Evolutionary conservation across 2,329 filamentous ascomycete species (phyloP), one percentile per base, ranked within the genome.

Genomic region (Coniochaeta sp.): DNA sequence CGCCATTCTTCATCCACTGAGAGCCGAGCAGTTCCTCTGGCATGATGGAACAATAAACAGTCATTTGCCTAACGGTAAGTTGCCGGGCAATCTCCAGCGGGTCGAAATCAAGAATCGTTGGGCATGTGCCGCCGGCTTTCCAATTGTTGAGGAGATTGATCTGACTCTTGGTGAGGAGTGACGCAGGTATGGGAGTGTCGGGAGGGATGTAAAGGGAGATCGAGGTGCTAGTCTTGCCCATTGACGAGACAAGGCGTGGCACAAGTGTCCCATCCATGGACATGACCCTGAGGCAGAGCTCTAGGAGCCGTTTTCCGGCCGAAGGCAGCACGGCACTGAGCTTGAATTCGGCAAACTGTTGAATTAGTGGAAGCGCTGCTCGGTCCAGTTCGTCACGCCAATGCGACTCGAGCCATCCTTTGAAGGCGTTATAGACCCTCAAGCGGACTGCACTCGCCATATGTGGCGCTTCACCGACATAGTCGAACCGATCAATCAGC

Each of bases 391-490:
- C 83, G 56, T 89, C 83, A 47, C 87, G 83, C 92, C 94, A 99
- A 68, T 99, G 91, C 6, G 88, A 94, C 71, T 97, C 94, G 18
- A 99, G 75, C 94, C 94, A 99, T 38, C 89, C 88, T 69, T 99
- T 99, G 77, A 99, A 90, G 52, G 91, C 86, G 65, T 99, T 97
- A 74, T 95, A 97, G 1, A 97, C 90, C 49, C 94, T 83, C 47
- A 99, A 74, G 49, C 91, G 85, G 20, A 97, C 92, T 0, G 92
- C 89, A 3, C 78, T 81, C 20, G 91, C 85, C 56, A 91, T 81
- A 53, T 84, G 79, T 20, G 84, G 81, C 47, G 85, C 87, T 54
- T 94, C 87, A 12, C 83, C 87, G 32, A 96, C 87, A 60, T 96
- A 96, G 53, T 96, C 89, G 66, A 95, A 99, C 27, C 95, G 85